Evolutionary conservation across 2,329 filamentous ascomycete genomes (phyloP), one percentile per base, ranked within the genome.

Genomic region (Xylaria arbuscula): DNA sequence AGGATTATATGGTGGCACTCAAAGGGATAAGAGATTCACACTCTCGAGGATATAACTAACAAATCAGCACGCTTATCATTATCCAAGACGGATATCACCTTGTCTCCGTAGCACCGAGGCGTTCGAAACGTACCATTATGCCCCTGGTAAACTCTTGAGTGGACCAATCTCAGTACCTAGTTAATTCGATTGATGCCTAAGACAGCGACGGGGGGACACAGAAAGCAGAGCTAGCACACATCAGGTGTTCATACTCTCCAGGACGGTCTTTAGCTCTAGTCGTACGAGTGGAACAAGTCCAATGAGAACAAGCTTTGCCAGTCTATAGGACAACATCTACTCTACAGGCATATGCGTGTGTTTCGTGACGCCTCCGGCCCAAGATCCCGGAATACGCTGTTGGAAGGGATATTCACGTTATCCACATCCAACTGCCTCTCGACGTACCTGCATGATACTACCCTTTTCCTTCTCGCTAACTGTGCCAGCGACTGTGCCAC

Each of bases 361-460:
- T 53, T 17, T 51, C 42, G 47, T 32, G 2, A 54, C 24, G 17
- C 13, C 48, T 28, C 38, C 24, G 9, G 13, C 8, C 8, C 28
- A 32, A 11, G 17, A 11, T 28, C 13, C 19, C 11, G 6, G 15
- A 28, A 45, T 19, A 19, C n/a, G n/a, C 3, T 28, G 1, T 11
- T 19, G 13, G 51, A 38, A 34, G 13, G 11, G 11, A 56, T 51
- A 58, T 57, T 51, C 24, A 57, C 36, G 22, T 22, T 55, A 22
- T 22, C 55, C 9, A 19, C 24, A 47, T 19, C 54, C 22, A 24
- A 15, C 7, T 11, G n/a, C 5, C n/a, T 17, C 34, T 19, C 45
- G 22, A 51, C n/a, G 60, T 67, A 67, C 65, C 65, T 67, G 60
- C 65, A 59, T 67, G 22, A 54, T 28, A 10, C 15, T 36, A 51